These are phyloP conservation scores for Solanum microdontum DNA, from an alignment of 257 asterid species.

Conservation along the genomic window DNA sequence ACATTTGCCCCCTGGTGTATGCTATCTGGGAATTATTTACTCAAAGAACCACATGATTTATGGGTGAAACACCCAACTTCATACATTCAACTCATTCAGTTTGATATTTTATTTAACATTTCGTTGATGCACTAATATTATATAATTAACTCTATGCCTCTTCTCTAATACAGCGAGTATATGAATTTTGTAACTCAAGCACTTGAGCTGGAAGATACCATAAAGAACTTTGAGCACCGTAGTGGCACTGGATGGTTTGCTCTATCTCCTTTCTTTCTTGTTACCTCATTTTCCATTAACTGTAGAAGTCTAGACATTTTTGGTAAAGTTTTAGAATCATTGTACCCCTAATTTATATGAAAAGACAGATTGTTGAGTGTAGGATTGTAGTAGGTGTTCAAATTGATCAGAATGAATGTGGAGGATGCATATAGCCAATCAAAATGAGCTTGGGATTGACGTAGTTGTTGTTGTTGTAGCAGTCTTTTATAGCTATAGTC, in stretches of 20 bases:
- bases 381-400: not conserved
- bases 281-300: not conserved
- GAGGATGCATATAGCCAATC: not conserved
- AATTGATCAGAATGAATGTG: not conserved
- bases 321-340: not conserved
- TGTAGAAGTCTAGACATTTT: not conserved
- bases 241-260: slow-evolving; percentile 51
- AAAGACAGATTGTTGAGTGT: not conserved
- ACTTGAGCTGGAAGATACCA: slow-evolving; percentile 70
- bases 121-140: not conserved
- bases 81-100: not conserved
- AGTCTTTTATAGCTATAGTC: not conserved
- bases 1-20: not conserved
- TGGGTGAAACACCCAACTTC: not conserved
- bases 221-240: slow-evolving; percentile 53
- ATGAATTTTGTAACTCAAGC: slow-evolving; percentile 54
- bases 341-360: not conserved
- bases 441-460: not conserved
- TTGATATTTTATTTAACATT: not conserved
- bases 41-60: not conserved
- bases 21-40: not conserved
- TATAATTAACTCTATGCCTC: not conserved
- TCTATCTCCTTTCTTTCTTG: not conserved
- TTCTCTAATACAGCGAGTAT: slow-evolving; percentile 52
- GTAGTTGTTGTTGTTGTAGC: not conserved